Base-by-base conservation (phyloP, 176 grass and related monocot species). In the Oryza brachyantha region DNA sequence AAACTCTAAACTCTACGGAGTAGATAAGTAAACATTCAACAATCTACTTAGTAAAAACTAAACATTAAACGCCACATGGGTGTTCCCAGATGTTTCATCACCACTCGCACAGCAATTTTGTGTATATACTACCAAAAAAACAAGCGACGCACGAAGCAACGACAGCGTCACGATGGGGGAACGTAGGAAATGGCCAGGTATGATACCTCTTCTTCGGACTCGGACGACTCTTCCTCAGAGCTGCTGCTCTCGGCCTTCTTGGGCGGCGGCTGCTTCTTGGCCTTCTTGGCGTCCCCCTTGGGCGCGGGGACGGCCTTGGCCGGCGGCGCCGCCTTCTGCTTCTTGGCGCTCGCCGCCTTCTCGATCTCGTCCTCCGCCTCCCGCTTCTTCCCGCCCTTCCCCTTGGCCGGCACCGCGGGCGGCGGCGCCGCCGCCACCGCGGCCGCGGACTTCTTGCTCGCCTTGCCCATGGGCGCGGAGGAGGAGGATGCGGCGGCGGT, bases 141-240 rank as follows among this genome's bases (percentile, higher is more conserved):
- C 16, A 3, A 27, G 32, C 10, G 52, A 17, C 7, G 9, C 0
- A 8, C 62, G 8, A n/a, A 5, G 36, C 76, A 69, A 31, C 43
- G 10, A 57, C 27, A 31, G 13, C 13, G 71, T 2, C 27, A 48
- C 5, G 0, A 7, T 7, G 39, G n/a, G 21, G 36, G 66, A 26
- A 13, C 24, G n/a, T n/a, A 68, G 52, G 22, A 32, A 28, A 73
- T 14, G 1, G 34, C 24, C 19, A 9, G 61, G 19, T 6, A 31
- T n/a, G 13, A 67, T 80, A 90, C 93, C 83, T 92, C 87, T 31
- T 89, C 86, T 28, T 96, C 90, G 19, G 89, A 91, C 22, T 91
- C 89, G 8, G 76, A 78, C 0, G 89, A 78, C 4, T 80, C 78
- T 2, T 94, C 78, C 4, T 94, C 92, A 3, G 93, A 84, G 74